Percentiles rank a stretch among this genome's conserved stretches.
These are phyloP conservation scores for Sporisorium graminicola DNA, from an alignment of 1,284 basidiomycete genomes.

Conservation along the genomic window DNA sequence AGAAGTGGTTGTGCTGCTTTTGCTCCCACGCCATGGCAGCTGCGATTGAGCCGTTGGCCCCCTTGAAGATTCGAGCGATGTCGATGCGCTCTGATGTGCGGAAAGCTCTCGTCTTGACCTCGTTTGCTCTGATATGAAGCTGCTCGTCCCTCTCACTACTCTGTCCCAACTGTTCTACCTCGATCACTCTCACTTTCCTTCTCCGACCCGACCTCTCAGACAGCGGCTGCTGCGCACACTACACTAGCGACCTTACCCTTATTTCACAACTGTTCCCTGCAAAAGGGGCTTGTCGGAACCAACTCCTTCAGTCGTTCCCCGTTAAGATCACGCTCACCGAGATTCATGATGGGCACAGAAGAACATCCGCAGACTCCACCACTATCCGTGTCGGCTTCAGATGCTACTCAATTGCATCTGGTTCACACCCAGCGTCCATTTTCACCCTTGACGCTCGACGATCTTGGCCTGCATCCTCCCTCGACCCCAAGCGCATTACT, in stretches of 20 bases:
- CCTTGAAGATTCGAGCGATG: not conserved
- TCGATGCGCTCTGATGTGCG: not conserved
- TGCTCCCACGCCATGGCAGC: constrained; percentile 16
- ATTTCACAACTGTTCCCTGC: not conserved
- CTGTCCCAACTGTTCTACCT: not conserved
- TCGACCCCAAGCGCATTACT: constrained; percentile 31
- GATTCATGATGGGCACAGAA: not conserved
- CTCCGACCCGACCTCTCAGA: not conserved
- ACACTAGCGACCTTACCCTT: not conserved
- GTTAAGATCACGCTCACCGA: constrained; percentile 2
- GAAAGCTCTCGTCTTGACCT: not conserved
- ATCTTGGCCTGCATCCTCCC: constrained; percentile 32
- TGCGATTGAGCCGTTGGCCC: not conserved
- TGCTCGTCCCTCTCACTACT: not conserved
- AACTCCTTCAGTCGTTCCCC: not conserved
- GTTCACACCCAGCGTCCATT: not conserved
- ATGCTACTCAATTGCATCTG: not conserved
- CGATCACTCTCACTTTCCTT: not conserved
- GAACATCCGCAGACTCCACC: constrained; percentile 6
- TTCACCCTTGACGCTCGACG: constrained; percentile 33
- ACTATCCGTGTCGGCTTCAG: not conserved
- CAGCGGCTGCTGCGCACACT: not conserved
- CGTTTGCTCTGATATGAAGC: not conserved
- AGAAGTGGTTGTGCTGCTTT: not conserved
- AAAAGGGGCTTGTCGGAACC: not conserved